phyloP scores from a whole-genome alignment of 2,329 filamentous ascomycete species.

The Daldinia eschscholtzii region DNA sequence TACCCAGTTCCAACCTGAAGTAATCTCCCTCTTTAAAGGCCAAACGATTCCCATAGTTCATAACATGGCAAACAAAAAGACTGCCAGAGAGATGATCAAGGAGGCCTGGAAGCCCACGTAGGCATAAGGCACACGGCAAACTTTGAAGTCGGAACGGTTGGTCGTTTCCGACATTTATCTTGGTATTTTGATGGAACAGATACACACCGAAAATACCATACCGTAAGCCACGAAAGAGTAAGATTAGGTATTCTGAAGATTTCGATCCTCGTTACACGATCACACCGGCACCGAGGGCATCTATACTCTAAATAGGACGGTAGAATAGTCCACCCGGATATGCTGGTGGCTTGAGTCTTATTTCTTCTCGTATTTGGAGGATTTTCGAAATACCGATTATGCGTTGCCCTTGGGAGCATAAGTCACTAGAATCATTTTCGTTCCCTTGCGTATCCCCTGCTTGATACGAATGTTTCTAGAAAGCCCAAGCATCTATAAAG shows the following conservation, averaged over 20 bases:
- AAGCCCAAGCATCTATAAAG: neutral
- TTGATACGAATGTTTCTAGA: neutral
- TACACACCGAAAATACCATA: neutral
- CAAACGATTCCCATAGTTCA: constrained; percentile 44
- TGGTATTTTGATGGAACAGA: neutral
- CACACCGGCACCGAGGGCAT: neutral
- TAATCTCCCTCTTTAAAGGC: constrained; percentile 41
- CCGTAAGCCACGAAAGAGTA: neutral
- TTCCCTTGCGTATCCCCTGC: neutral
- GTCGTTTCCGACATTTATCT: neutral
- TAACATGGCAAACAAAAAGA: constrained; percentile 34
- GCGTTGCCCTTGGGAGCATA: neutral
- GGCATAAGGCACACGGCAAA: neutral
- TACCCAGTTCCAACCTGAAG: constrained; percentile 38
- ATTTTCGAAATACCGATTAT: neutral
- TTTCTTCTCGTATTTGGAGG: neutral
- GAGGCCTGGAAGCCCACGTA: constrained; percentile 10
- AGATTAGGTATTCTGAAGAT: neutral
- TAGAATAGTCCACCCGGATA: neutral
- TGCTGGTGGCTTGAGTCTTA: neutral
- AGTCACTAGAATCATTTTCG: neutral
- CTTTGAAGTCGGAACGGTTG: neutral
- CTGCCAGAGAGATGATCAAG: constrained; percentile 43
- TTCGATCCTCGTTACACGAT: neutral
- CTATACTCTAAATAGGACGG: neutral